Percentiles rank a stretch among this genome's conserved stretches.
phyloP scores from a whole-genome alignment of 2,329 filamentous ascomycete genomes.

The Botryotinia convoluta region DNA sequence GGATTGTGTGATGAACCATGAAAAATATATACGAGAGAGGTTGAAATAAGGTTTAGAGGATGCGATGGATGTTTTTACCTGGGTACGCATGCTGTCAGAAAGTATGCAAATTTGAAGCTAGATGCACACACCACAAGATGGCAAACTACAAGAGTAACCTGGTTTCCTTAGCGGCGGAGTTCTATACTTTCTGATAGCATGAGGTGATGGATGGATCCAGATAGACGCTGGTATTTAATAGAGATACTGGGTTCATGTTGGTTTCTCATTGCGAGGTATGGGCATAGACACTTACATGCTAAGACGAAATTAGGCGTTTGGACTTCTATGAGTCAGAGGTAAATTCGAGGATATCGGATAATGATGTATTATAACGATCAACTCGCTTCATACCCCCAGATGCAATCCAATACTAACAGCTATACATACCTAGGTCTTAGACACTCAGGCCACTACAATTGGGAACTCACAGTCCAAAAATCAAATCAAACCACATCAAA shows the following conservation, averaged over 20 bases:
- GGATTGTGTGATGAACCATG: not conserved
- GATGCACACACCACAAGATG: not conserved
- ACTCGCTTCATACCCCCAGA: too few species aligned
- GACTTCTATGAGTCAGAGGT: not conserved
- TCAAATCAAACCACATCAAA: not conserved
- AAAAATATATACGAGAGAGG: not conserved
- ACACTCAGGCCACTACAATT: not conserved
- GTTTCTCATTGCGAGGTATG: not conserved
- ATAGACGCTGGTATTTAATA: not conserved
- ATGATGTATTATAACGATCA: not conserved
- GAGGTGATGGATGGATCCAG: not conserved
- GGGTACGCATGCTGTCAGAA: not conserved
- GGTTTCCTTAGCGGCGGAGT: not conserved
- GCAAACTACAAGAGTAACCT: not conserved
- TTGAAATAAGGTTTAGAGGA: conserved; percentile 1
- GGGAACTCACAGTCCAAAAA: not conserved
- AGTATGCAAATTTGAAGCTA: not conserved
- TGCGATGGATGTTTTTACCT: not conserved
- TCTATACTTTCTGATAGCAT: not conserved
- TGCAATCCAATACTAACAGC: too few species aligned
- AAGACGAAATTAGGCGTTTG: not conserved
- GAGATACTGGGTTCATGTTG: not conserved
- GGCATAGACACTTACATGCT: not conserved
- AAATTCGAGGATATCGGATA: not conserved
- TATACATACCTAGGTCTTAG: too few species aligned